Conservation (phyloP, 306 rosid genomes). For the Astragalus membranaceus region DNA sequence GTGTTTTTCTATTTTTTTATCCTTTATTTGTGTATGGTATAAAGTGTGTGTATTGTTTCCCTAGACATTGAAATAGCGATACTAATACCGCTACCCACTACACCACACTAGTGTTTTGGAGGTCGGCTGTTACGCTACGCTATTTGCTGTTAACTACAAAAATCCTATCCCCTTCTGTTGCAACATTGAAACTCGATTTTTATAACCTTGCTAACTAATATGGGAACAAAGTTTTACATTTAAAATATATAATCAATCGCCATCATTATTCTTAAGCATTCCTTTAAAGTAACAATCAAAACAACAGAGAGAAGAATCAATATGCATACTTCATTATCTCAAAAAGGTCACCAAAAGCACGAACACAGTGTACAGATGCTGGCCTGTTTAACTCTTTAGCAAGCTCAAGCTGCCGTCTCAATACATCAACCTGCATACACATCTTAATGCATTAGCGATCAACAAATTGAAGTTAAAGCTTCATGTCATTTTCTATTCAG, state of each 20-base stretch:
- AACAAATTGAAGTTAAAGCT: neutral
- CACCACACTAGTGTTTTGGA: no score
- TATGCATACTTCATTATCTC: slow-evolving; percentile 66
- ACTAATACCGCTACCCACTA: no score
- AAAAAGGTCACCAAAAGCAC: slow-evolving; percentile 86
- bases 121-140: no score
- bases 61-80: no score
- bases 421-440: slow-evolving; percentile 58
- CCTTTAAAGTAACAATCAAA: neutral
- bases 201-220: neutral
- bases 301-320: neutral
- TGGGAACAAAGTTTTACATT: neutral
- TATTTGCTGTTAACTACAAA: no score
- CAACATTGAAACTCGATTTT: neutral
- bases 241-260: neutral
- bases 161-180: neutral
- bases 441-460: slow-evolving; percentile 12
- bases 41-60: no score
- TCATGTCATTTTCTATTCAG: neutral
- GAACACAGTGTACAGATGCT: slow-evolving; percentile 82
- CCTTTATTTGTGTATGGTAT: no score
- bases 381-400: slow-evolving; percentile 71
- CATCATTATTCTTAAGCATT: neutral
- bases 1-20: no score
- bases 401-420: slow-evolving; percentile 72